Percentiles rank a stretch among this genome's conserved stretches.
Conservation (phyloP, 2,329 filamentous ascomycete genomes). For the Hypoxylon sp. region DNA sequence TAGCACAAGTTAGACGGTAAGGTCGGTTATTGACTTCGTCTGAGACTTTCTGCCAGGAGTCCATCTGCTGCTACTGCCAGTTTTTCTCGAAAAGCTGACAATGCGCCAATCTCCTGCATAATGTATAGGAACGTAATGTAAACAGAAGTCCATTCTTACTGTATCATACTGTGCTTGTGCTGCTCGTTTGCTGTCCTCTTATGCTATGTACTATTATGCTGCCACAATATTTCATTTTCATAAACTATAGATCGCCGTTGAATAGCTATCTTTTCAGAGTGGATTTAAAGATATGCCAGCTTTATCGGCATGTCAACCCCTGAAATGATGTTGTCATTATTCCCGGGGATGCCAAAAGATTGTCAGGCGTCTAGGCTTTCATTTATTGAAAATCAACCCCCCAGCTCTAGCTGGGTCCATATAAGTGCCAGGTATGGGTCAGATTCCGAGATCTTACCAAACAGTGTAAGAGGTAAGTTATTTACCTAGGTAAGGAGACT, state of each 20-base stretch:
- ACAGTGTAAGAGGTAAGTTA: not conserved
- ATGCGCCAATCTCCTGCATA: constrained; percentile 22
- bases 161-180: constrained; percentile 1
- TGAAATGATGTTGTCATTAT: constrained; percentile 42
- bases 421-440: constrained; percentile 30
- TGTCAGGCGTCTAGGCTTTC: constrained; percentile 29
- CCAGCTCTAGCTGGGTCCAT: constrained; percentile 25
- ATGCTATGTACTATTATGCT: not conserved
- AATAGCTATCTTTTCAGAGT: constrained; percentile 9
- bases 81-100: constrained; percentile 19
- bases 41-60: constrained; percentile 17
- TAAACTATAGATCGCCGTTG: not conserved
- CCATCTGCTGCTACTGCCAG: too few species aligned
- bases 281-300: constrained; percentile 4
- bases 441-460: constrained; percentile 36
- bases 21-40: constrained; percentile 19
- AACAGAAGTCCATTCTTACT: constrained; percentile 21
- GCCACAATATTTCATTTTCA: constrained; percentile 3
- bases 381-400: constrained; percentile 24
- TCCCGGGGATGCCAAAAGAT: constrained; percentile 23
- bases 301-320: constrained; percentile 30
- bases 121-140: constrained; percentile 25
- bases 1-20: constrained; percentile 11
- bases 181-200: not conserved
- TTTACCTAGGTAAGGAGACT: not conserved